Conservation (phyloP, 768 basidiomycete genomes). For the Tylopilus felleus region DNA sequence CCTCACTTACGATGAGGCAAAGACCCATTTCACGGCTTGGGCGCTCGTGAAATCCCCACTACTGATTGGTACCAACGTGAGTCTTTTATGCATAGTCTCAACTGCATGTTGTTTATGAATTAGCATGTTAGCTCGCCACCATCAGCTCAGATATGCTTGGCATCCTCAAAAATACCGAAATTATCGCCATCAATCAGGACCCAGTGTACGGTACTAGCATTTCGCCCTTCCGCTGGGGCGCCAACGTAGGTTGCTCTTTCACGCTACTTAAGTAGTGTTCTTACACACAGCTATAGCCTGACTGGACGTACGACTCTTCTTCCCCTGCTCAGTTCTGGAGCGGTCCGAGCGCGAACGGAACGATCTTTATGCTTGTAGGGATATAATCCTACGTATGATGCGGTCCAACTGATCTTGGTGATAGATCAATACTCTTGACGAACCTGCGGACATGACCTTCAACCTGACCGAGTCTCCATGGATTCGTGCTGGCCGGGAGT, state of each 20-base stretch:
- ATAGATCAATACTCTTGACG: constrained; percentile 55
- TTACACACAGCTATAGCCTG: constrained; percentile 24
- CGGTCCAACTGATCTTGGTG: background rate
- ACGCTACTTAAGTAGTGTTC: background rate
- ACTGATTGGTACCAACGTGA: constrained; percentile 57
- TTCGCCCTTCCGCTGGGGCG: constrained; percentile 66
- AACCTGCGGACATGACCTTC: constrained; percentile 56
- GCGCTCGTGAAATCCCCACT: constrained; percentile 65
- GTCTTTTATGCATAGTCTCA: constrained; percentile 13
- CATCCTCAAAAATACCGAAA: constrained; percentile 59
- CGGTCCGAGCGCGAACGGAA: constrained; percentile 58
- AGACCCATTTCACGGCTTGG: constrained; percentile 71
- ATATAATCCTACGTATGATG: background rate
- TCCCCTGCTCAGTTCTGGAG: constrained; percentile 69
- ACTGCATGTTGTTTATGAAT: background rate
- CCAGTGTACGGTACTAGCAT: constrained; percentile 57
- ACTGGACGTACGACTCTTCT: constrained; percentile 36
- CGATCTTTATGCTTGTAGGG: constrained; percentile 62
- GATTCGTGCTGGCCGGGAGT: constrained; percentile 63
- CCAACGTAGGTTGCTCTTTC: constrained; percentile 44
- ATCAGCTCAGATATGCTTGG: constrained; percentile 48
- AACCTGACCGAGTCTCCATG: constrained; percentile 66
- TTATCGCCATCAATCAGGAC: constrained; percentile 67
- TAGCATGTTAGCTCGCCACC: constrained; percentile 41
- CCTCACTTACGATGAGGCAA: constrained; percentile 59